These are phyloP conservation scores for Torulaspora delbrueckii DNA, from an alignment of 805 yeast genomes.

Conservation along the genomic window DNA sequence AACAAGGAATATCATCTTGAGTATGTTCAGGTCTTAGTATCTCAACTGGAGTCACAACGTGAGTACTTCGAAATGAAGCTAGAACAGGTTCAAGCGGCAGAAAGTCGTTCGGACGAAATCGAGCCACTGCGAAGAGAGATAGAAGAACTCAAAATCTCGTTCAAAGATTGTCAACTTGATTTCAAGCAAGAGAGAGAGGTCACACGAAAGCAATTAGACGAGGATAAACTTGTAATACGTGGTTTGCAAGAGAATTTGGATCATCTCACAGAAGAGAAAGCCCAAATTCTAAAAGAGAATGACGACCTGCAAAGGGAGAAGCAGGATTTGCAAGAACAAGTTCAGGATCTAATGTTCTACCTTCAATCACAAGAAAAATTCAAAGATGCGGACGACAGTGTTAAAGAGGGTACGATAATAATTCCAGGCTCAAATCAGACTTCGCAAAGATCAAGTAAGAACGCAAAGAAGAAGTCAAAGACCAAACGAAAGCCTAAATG, in stretches of 20 bases:
- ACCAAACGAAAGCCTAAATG: constrained; percentile 1
- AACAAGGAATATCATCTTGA: constrained; percentile 66
- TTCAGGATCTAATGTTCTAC: constrained; percentile 74
- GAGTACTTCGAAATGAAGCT: constrained; percentile 66
- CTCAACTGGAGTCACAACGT: constrained; percentile 81
- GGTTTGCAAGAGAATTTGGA: constrained; percentile 48
- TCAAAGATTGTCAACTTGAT: constrained; percentile 17
- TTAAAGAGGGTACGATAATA: constrained; percentile 63
- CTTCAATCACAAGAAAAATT: constrained; percentile 69
- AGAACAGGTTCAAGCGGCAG: constrained; percentile 26
- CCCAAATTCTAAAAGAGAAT: constrained; percentile 33
- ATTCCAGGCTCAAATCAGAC: constrained; percentile 29
- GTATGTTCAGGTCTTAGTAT: constrained; percentile 69
- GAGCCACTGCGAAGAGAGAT: constrained; percentile 20
- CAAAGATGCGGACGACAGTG: constrained; percentile 65
- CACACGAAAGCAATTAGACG: constrained; percentile 22
- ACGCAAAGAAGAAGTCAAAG: background rate
- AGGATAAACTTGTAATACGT: constrained; percentile 35
- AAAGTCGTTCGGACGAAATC: constrained; percentile 12
- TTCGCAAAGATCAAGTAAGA: background rate
- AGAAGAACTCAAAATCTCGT: constrained; percentile 17
- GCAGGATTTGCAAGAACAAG: constrained; percentile 54
- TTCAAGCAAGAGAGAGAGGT: constrained; percentile 14
- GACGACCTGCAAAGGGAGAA: constrained; percentile 38
- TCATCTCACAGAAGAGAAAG: constrained; percentile 40